Evolutionary conservation across 1,139 yeast genomes (phyloP), one percentile per base, ranked within the genome.

Genomic region (Debaryomycetaceae sp.): DNA sequence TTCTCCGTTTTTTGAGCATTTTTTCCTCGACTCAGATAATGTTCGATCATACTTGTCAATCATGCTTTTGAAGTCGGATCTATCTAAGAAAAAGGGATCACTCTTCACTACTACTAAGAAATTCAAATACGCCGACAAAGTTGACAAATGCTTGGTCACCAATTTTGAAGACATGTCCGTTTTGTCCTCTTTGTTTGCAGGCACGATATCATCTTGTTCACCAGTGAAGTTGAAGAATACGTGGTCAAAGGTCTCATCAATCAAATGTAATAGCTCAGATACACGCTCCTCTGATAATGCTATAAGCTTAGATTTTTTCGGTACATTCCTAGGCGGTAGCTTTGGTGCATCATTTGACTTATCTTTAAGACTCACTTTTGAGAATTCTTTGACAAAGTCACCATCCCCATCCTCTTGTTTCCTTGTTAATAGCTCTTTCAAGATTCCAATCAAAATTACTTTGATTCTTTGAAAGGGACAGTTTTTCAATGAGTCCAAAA

Each of bases 401-500:
- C 42, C 17, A 20, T 39, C 33, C 4, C 43, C 37, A 20, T 39
- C 33, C 4, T 44, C 37, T 44, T 53, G 52, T 37, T 53, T 55
- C 35, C 60, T 58, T 7, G 72, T 60, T 52, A 80, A 65, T 48
- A 88, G 69, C 50, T 83, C 87, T 59, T 86, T 89, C 54, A 88
- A 72, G 24, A 87, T 78, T 3, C 84, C 80, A 13, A 87, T 74
- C 41, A 84, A 66, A 3, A 81, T 80, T 24, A 82, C 74, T 52
- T 82, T 81, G 22, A 80, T 77, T 38, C 74, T 72, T 37, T 75
- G 79, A 59, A 73, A 83, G 1, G 96, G 95, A 57, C 95, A 87
- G 45, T 78, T 72, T 34, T 71, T 66, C 46, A 91, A 69, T 0
- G 93, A 76, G 58, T 87, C 93, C 36, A 73, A 58, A 20, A 88